A percentile compares a stretch with the other conserved stretches of the same genome.
Conservation (phyloP, 371 early-diverging fungal species). For the Gilbertella persicaria region DNA sequence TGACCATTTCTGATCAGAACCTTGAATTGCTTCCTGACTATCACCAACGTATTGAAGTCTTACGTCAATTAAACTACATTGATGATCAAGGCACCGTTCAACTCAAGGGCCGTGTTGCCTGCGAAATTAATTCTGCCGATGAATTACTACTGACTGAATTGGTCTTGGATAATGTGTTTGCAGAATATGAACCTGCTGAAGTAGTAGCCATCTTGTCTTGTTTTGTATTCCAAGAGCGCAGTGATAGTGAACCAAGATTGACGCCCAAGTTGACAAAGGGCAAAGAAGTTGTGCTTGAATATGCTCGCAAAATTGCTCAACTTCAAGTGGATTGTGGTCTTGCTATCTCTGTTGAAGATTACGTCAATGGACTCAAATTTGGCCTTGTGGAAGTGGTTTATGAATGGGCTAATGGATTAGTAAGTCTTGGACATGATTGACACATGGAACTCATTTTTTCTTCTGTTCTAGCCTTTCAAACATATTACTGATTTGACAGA, state of each 20-base stretch:
- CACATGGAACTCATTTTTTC: not conserved
- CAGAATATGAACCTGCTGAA: constrained; percentile 88
- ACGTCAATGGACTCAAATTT: constrained; percentile 67
- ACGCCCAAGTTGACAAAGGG: constrained; percentile 66
- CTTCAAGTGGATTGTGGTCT: constrained; percentile 78
- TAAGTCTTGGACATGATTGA: constrained; percentile 18
- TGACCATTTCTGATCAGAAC: constrained; percentile 87
- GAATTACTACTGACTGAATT: constrained; percentile 97
- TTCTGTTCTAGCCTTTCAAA: constrained; percentile 73
- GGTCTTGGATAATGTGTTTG: constrained; percentile 94
- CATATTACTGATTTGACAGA: constrained; percentile 94
- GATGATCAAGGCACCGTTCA: constrained; percentile 86
- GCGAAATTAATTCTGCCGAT: constrained; percentile 97
- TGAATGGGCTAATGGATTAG: constrained; percentile 96
- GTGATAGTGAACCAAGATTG: constrained; percentile 60
- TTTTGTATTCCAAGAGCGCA: constrained; percentile 96
- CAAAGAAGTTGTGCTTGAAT: constrained; percentile 59
- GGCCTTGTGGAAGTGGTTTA: constrained; percentile 97
- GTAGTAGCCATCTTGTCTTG: constrained; percentile 95
- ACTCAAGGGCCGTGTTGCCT: constrained; percentile 99
- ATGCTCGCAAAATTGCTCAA: constrained; percentile 73
- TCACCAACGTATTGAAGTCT: constrained; percentile 82
- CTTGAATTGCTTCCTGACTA: constrained; percentile 93
- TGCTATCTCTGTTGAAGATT: constrained; percentile 52
- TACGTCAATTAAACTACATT: constrained; percentile 77